A percentile compares a stretch with the other conserved stretches of the same genome.
phyloP scores from a whole-genome alignment of 139 green algal genomes.

The Nannochloris sp. region DNA sequence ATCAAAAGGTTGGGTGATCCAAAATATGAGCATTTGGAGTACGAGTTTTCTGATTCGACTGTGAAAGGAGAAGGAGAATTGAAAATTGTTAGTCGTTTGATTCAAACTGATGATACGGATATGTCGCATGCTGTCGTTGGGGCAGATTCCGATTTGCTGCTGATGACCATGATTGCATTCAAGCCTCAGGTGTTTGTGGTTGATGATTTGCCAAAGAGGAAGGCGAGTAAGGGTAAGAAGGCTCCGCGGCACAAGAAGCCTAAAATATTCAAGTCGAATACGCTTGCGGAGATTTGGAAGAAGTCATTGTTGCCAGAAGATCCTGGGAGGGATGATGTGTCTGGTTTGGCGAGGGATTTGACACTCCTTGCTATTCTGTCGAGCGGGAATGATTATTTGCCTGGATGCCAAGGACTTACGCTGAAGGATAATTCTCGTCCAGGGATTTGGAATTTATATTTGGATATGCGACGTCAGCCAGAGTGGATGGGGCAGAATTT shows the following conservation, averaged over 20 bases:
- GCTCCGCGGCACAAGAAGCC: not conserved
- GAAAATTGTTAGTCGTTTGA: slow-evolving; percentile 71
- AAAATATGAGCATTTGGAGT: slow-evolving; percentile 39
- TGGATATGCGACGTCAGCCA: slow-evolving; percentile 18
- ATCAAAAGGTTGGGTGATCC: slow-evolving; percentile 29
- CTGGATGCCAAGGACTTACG: slow-evolving; percentile 17
- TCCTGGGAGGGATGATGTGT: not conserved
- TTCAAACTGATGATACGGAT: slow-evolving; percentile 15
- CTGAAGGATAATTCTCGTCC: slow-evolving; percentile 24
- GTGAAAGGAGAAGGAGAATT: slow-evolving; percentile 84
- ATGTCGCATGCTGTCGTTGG: slow-evolving; percentile 48
- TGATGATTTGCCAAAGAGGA: slow-evolving; percentile 1
- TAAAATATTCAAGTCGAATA: slow-evolving; percentile 13
- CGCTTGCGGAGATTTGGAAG: slow-evolving; percentile 14
- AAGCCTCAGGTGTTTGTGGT: slow-evolving; percentile 6
- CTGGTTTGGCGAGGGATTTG: slow-evolving; percentile 39
- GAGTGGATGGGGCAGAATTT: slow-evolving; percentile 17
- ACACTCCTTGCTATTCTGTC: slow-evolving; percentile 50
- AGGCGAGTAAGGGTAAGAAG: slow-evolving; percentile 2
- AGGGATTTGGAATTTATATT: slow-evolving; percentile 34
- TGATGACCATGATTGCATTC: slow-evolving; percentile 57
- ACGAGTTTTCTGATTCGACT: slow-evolving; percentile 69
- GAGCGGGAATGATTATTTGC: slow-evolving; percentile 74
- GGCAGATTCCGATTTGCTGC: slow-evolving; percentile 69
- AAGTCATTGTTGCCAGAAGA: slow-evolving; percentile 10